phyloP scores from a whole-genome alignment of 2,329 filamentous ascomycete species.

The Erysiphe neolycopersici region DNA sequence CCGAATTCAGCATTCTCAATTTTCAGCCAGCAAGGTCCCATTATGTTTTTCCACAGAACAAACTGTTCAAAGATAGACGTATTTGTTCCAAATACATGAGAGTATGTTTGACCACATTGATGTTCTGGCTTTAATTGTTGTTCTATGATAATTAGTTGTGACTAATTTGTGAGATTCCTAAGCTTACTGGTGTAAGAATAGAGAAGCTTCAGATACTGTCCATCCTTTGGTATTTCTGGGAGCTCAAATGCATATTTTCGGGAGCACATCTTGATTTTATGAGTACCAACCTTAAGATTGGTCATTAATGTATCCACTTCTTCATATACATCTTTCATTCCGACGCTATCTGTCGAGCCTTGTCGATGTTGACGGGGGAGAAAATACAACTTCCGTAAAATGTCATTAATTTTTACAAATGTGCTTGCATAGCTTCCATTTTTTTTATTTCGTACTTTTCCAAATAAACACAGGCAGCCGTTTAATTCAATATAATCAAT shows the following conservation, averaged over 20 bases:
- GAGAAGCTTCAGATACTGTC: slow-evolving; percentile 79
- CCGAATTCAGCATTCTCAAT: slow-evolving; percentile 68
- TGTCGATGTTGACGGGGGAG: slow-evolving; percentile 53
- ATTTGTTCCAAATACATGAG: slow-evolving; percentile 77
- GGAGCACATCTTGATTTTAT: slow-evolving; percentile 77
- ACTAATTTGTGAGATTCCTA: not conserved
- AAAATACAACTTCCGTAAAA: slow-evolving; percentile 79
- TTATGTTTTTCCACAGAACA: slow-evolving; percentile 94
- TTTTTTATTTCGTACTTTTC: slow-evolving; percentile 80
- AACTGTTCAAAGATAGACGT: slow-evolving; percentile 94
- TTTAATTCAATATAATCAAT: slow-evolving; percentile 84
- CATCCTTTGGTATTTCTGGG: slow-evolving; percentile 60
- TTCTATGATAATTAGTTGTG: slow-evolving; percentile 18
- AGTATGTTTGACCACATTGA: slow-evolving; percentile 63
- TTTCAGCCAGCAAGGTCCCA: slow-evolving; percentile 94
- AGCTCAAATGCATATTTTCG: slow-evolving; percentile 94
- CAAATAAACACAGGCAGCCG: slow-evolving; percentile 77
- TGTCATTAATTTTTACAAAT: slow-evolving; percentile 89
- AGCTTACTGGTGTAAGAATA: slow-evolving; percentile 64
- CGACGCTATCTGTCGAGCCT: slow-evolving; percentile 47
- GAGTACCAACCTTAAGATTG: slow-evolving; percentile 57
- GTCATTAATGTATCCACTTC: slow-evolving; percentile 80
- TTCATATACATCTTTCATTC: slow-evolving; percentile 68
- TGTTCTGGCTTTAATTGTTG: slow-evolving; percentile 38
- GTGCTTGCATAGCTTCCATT: slow-evolving; percentile 60